Base-by-base conservation (phyloP, 2,329 filamentous ascomycete genomes). In the Knufia petricola region DNA sequence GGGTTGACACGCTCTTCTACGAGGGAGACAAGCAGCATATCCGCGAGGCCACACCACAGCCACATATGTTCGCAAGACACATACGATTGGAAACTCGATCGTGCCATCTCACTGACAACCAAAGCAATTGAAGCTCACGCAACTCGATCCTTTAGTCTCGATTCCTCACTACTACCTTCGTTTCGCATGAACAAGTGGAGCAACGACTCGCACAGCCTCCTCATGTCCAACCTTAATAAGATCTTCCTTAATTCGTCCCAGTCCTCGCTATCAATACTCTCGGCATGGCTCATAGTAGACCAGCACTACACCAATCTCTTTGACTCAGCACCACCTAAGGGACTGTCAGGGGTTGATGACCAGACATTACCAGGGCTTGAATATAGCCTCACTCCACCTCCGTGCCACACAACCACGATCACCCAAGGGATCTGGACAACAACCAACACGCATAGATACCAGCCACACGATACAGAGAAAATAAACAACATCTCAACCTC, bases 221-320 rank as follows among this genome's bases (percentile, higher is more conserved):
- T 53, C 19, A 41, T 55, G n/a, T 42, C 51, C 7, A 41, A 42
- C 3, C 40, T 58, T 4, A 15, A 41, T 3, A 53, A 47, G 31
- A 49, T 58, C 17, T 58, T 58, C 34, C 54, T 54, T 2, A 26
- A 32, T 7, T 50, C 49, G 12, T 38, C 47, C 4, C 19, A 26
- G 4, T 30, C 45, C 8, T 37, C 52, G 10, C 24, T 56, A 3
- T 53, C 50, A 1, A 48, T 48, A n/a, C 48, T 58, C 8, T 49
- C 50, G 12, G 56, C 54, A 15, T 58, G 54, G 52, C 46, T 58
- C 8, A 36, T 56, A 4, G 28, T 58, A 12, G 55, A 58, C 36
- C 15, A 52, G n/a, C 54, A 54, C 28, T 52, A 55, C 30, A 32
- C 24, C 17, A 21, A 17, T n/a, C 20, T 40, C 15, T 30, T 44